Evolutionary conservation across 176 grass and related monocot species (phyloP).

Genomic region (Hyparrhenia diplandra): DNA sequence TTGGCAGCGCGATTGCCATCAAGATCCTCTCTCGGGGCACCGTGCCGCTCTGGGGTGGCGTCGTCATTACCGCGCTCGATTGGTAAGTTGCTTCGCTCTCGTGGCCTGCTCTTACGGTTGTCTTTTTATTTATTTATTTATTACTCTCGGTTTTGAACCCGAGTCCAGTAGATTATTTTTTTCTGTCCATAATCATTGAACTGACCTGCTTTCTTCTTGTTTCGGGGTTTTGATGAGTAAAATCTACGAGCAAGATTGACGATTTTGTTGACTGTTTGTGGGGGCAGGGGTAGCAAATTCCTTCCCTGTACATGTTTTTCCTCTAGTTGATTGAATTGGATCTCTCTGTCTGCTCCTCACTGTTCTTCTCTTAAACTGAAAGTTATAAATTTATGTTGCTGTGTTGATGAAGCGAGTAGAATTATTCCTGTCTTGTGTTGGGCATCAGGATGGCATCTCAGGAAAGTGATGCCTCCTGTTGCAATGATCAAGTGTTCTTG

Average conservation of each 20-base stretch:
- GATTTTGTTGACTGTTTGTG: background rate
- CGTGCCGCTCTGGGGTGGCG: constrained; percentile 83
- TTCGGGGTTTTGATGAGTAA: background rate
- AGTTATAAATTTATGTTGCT: background rate
- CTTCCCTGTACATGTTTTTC: background rate
- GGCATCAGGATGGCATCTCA: background rate
- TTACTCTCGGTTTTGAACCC: background rate
- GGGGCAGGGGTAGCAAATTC: background rate
- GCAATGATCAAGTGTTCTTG: background rate
- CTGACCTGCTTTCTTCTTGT: background rate
- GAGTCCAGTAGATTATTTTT: background rate
- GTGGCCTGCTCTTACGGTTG: background rate
- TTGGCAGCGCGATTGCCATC: constrained; percentile 92
- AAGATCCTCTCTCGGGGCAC: constrained; percentile 69
- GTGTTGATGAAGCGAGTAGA: background rate
- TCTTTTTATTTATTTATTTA: too few relatives aligned
- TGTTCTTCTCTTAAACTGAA: constrained; percentile 1
- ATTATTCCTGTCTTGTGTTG: background rate
- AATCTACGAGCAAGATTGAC: constrained; percentile 4
- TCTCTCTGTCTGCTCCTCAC: background rate
- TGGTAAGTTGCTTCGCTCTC: constrained; percentile 42
- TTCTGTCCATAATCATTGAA: background rate
- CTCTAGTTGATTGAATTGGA: background rate
- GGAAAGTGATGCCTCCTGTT: background rate
- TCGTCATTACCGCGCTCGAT: constrained; percentile 82